phyloP scores from a whole-genome alignment of 345 rosid genomes.

The Combretum micranthum region DNA sequence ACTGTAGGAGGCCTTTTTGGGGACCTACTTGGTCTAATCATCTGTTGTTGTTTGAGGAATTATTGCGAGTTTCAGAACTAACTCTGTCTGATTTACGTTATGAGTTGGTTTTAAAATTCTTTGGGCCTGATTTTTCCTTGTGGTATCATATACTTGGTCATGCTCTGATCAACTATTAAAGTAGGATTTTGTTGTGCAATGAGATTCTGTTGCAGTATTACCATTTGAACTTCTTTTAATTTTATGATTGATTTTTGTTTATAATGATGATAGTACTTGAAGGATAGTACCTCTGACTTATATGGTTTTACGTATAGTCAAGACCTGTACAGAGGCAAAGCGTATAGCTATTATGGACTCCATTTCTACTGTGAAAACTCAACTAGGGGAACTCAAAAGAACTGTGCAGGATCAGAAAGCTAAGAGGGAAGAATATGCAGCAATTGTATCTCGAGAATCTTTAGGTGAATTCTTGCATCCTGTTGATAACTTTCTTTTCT shows the following conservation, averaged over 20 bases:
- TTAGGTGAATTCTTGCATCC: slow-evolving; percentile 34
- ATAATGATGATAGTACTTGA: not conserved
- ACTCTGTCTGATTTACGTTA: too few species aligned
- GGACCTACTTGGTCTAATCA: too few species aligned
- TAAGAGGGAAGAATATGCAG: slow-evolving; percentile 52
- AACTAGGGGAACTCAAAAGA: slow-evolving; percentile 52
- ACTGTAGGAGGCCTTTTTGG: too few species aligned
- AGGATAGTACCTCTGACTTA: not conserved
- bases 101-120: too few species aligned
- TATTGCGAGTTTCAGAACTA: too few species aligned
- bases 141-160: too few species aligned
- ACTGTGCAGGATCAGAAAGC: slow-evolving; percentile 48
- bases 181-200: too few species aligned
- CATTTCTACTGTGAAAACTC: slow-evolving; percentile 48
- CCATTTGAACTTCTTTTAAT: too few species aligned
- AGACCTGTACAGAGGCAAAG: slow-evolving; percentile 70
- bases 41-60: too few species aligned
- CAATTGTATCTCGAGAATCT: slow-evolving; percentile 46
- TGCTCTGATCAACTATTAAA: too few species aligned
- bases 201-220: too few species aligned
- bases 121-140: too few species aligned
- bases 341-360: slow-evolving; percentile 61
- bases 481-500: not conserved
- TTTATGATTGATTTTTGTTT: not conserved
- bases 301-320: slow-evolving; percentile 37